phyloP scores from a whole-genome alignment of 257 asterid species.

The Leptodermis oblonga region DNA sequence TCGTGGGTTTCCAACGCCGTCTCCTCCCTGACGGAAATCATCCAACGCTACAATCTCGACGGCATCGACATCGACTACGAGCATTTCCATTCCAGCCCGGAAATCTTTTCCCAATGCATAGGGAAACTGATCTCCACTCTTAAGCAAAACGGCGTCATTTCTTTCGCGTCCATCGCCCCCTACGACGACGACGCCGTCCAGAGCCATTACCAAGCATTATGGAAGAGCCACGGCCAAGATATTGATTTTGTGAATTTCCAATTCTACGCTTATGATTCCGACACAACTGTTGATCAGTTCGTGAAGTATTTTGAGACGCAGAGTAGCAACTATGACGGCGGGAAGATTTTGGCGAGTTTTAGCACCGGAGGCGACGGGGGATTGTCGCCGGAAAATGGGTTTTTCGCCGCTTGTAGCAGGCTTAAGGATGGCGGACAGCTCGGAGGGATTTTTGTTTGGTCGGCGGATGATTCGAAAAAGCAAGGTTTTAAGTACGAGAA shows the following conservation, averaged over 20 bases:
- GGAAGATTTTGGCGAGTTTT: slow-evolving; percentile 57
- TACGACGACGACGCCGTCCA: slow-evolving; percentile 60
- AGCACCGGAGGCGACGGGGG: slow-evolving; percentile 61
- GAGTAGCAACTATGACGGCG: slow-evolving; percentile 46
- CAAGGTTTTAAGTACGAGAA: slow-evolving; percentile 38
- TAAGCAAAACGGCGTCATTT: slow-evolving; percentile 46
- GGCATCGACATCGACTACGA: slow-evolving; percentile 80
- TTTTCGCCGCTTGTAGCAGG: slow-evolving; percentile 50
- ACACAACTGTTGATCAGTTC: slow-evolving; percentile 58
- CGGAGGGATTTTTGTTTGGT: slow-evolving; percentile 73
- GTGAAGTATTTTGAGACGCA: slow-evolving; percentile 44
- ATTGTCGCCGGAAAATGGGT: slow-evolving; percentile 48
- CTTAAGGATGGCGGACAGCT: slow-evolving; percentile 52
- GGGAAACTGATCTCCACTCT: slow-evolving; percentile 45
- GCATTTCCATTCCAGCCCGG: slow-evolving; percentile 49
- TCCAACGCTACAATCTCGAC: slow-evolving; percentile 44
- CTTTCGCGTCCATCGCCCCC: slow-evolving; percentile 78
- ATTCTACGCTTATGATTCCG: slow-evolving; percentile 65
- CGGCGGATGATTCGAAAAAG: slow-evolving; percentile 71
- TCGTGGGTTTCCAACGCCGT: slow-evolving; percentile 83
- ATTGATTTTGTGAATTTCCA: slow-evolving; percentile 79
- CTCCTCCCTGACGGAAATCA: slow-evolving; percentile 49
- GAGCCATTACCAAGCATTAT: slow-evolving; percentile 57
- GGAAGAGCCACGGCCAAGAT: slow-evolving; percentile 43
- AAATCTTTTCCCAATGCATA: slow-evolving; percentile 46